Conservation (phyloP, 108 stramenopile genomes). For the Cylindrotheca closterium region DNA sequence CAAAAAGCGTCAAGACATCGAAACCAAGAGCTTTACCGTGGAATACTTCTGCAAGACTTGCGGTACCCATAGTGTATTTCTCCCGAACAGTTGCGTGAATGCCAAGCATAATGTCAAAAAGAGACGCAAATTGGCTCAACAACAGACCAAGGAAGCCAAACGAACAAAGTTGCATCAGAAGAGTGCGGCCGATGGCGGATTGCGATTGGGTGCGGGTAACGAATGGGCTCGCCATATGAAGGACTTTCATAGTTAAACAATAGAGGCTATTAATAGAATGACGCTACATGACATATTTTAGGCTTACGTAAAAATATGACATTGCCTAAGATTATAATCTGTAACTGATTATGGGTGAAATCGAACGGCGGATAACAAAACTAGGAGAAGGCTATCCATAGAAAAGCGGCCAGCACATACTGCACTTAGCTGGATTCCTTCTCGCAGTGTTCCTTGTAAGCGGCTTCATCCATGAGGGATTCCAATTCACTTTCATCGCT, state of each 20-base stretch:
- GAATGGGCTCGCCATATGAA: constrained; percentile 58
- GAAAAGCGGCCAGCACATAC: constrained; percentile 2
- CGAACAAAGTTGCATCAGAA: constrained; percentile 49
- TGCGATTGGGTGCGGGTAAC: constrained; percentile 64
- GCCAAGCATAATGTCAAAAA: constrained; percentile 47
- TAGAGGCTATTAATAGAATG: constrained; percentile 12
- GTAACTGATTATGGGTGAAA: neutral
- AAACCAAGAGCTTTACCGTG: neutral
- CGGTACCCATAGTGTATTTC: neutral
- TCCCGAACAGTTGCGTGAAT: neutral
- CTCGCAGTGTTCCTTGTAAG: constrained; percentile 55
- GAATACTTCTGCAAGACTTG: constrained; percentile 47
- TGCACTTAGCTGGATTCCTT: constrained; percentile 36
- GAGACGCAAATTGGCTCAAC: constrained; percentile 38
- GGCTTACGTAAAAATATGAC: neutral
- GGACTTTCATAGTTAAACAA: neutral
- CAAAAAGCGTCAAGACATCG: constrained; percentile 17
- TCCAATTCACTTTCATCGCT: constrained; percentile 57
- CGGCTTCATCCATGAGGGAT: constrained; percentile 67
- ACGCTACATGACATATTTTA: neutral
- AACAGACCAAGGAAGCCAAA: constrained; percentile 32
- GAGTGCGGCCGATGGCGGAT: constrained; percentile 58
- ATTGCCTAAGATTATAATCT: neutral
- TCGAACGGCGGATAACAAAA: neutral
- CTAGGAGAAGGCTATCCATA: neutral